phyloP scores from a whole-genome alignment of 2,329 filamentous ascomycete species.

The Penicillium sp. region DNA sequence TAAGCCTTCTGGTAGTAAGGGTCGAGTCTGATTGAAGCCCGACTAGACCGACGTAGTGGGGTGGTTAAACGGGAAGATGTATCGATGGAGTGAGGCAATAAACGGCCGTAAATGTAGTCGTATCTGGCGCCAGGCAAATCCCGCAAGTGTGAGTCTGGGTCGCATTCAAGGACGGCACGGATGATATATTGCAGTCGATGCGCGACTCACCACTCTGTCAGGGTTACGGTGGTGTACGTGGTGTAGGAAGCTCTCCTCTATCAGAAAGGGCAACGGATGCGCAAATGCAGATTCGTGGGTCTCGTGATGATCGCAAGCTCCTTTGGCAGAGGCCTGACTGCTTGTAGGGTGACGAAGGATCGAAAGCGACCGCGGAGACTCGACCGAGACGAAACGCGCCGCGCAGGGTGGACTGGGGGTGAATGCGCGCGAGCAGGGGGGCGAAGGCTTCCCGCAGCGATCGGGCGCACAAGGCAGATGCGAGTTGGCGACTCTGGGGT shows the following conservation, averaged over 20 bases:
- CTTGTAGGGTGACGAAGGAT: constrained; percentile 19
- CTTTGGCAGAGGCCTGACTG: constrained; percentile 32
- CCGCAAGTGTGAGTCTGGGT: constrained; percentile 14
- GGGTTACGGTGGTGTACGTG: not conserved
- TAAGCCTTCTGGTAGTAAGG: constrained; percentile 6
- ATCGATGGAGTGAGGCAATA: constrained; percentile 21
- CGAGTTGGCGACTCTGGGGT: not conserved
- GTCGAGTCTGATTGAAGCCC: constrained; percentile 8
- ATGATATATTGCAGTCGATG: not conserved
- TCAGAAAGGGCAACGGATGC: constrained; percentile 17
- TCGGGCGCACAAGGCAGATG: not conserved
- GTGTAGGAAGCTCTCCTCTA: constrained; percentile 29
- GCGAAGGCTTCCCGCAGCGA: not conserved
- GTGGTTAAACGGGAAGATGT: constrained; percentile 5
- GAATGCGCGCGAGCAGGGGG: not conserved
- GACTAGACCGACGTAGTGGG: constrained; percentile 9
- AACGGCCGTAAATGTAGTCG: constrained; percentile 27
- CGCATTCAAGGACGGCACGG: constrained; percentile 1
- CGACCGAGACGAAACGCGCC: not conserved
- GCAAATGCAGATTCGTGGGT: constrained; percentile 25
- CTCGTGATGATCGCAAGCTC: constrained; percentile 24
- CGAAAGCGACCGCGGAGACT: constrained; percentile 13
- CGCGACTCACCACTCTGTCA: constrained; percentile 39
- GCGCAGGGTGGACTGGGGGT: not conserved
- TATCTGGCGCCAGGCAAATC: constrained; percentile 22